phyloP scores from a whole-genome alignment of 257 asterid genomes.

The Rhazya stricta region DNA sequence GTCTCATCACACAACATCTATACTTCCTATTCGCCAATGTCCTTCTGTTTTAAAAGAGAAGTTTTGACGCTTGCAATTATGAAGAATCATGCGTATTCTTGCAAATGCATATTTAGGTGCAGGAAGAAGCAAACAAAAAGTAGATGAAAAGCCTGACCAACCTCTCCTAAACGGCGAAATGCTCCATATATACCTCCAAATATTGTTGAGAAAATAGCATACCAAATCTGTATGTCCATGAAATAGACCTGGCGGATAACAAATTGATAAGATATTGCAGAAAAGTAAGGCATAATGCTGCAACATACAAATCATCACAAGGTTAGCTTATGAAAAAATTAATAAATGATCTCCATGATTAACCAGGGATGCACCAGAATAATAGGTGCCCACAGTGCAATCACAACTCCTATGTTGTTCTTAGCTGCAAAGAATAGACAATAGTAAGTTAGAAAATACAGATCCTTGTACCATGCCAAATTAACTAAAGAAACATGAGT shows the following conservation, averaged over 20 bases:
- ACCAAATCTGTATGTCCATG: slow-evolving; percentile 98
- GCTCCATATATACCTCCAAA: slow-evolving; percentile 99
- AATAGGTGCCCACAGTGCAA: slow-evolving; percentile 91
- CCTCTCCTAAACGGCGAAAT: slow-evolving; percentile 99
- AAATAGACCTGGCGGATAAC: slow-evolving; percentile 69
- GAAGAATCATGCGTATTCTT: neutral
- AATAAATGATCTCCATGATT: slow-evolving; percentile 11
- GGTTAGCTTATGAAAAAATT: slow-evolving; percentile 14
- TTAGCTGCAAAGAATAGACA: slow-evolving; percentile 51
- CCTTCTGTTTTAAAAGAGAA: neutral
- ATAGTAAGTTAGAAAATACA: slow-evolving; percentile 15
- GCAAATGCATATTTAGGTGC: neutral
- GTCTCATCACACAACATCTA: neutral
- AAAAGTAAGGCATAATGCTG: neutral
- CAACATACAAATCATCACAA: slow-evolving; percentile 9
- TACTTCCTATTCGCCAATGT: neutral
- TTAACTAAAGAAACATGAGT: slow-evolving; percentile 10
- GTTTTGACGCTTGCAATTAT: slow-evolving; percentile 4
- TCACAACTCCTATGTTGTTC: slow-evolving; percentile 81
- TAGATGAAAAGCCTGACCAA: slow-evolving; percentile 28
- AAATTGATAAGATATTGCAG: slow-evolving; percentile 18
- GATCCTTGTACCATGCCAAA: slow-evolving; percentile 1
- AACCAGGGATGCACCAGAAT: slow-evolving; percentile 56
- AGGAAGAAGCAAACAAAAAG: neutral
- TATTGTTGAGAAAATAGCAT: slow-evolving; percentile 96